Base-by-base conservation (phyloP, 2,329 filamentous ascomycete species). In the Ceratocystis destructans region DNA sequence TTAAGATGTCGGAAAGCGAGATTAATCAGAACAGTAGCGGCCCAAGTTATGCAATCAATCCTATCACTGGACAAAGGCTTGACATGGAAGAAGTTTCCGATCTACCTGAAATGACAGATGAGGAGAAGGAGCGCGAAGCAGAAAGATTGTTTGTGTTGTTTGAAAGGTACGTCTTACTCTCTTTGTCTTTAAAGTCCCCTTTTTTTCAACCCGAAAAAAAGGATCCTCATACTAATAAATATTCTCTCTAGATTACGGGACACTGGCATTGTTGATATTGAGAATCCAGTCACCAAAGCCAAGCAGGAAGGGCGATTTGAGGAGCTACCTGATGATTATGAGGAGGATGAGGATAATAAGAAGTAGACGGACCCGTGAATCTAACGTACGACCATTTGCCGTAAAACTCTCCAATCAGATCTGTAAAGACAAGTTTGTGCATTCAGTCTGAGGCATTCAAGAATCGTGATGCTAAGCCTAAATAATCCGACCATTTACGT, bases 71-170 rank as follows among this genome's bases (percentile, higher is more conserved):
- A 0, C 92, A 96, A 74, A 85, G 87, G 69, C 72, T 90, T 63
- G 87, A 90, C 70, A 80, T 79, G 46, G 88, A 93, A 74, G 81
- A 79, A 65, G 76, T 78, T 5, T 78, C 83, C 5, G 77, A 84
- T 3, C 75, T 79, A 10, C 84, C 85, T 1, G 84, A 88, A 62
- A 96, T 97, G 93, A 94, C 88, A 0, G 79, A 89, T 61, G 91
- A 92, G 70, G 93, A 97, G 77, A 96, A 93, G 75, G 89, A 96
- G 74, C 81, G 89, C 67, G 94, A 99, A 73, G 93, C 92, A 0
- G 93, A 96, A 75, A 83, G 85, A 66, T 76, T 96, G 0, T 96
- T 95, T 76, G 90, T 96, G 12, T 77, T 96, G 2, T 96, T 96
- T 75, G 91, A 96, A 75, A 82, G 89, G 87, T 88, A 77, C 69